Percentiles rank a stretch among this genome's conserved stretches.
These are phyloP conservation scores for Nicotiana paniculata DNA, from an alignment of 257 asterid species.

Conservation along the genomic window DNA sequence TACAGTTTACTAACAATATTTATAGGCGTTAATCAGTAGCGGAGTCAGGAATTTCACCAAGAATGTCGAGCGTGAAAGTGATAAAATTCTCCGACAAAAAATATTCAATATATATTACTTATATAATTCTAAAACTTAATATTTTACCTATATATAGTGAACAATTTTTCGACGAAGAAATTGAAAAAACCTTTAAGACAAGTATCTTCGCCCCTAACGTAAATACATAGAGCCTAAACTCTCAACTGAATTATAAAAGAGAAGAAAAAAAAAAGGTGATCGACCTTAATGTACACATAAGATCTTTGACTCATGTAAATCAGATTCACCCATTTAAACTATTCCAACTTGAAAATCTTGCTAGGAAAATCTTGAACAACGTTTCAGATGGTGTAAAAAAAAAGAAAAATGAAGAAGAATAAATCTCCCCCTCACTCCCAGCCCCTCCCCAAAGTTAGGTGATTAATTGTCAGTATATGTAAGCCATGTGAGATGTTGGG, in stretches of 20 bases:
- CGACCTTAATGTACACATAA: constrained; percentile 10
- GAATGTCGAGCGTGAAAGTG: too few relatives aligned
- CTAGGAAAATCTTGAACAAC: constrained; percentile 8
- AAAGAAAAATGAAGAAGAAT: not conserved
- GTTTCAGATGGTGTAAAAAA: constrained; percentile 5
- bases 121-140: too few relatives aligned
- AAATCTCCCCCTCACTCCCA: not conserved
- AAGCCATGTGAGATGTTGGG: constrained; percentile 59
- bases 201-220: too few relatives aligned
- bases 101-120: too few relatives aligned
- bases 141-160: too few relatives aligned
- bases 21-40: too few relatives aligned
- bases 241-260: not conserved
- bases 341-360: constrained; percentile 8
- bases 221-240: not conserved
- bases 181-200: too few relatives aligned
- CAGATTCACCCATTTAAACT: constrained; percentile 12
- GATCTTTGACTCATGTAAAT: constrained; percentile 39
- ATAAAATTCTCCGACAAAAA: too few relatives aligned
- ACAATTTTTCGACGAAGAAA: too few relatives aligned
- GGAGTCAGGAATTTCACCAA: too few relatives aligned
- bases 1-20: too few relatives aligned
- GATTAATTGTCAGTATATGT: constrained; percentile 29
- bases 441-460: not conserved
- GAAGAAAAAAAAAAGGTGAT: not conserved